These are phyloP conservation scores for Coniochaeta sp. DNA, from an alignment of 2,329 filamentous ascomycete species.

Conservation along the genomic window DNA sequence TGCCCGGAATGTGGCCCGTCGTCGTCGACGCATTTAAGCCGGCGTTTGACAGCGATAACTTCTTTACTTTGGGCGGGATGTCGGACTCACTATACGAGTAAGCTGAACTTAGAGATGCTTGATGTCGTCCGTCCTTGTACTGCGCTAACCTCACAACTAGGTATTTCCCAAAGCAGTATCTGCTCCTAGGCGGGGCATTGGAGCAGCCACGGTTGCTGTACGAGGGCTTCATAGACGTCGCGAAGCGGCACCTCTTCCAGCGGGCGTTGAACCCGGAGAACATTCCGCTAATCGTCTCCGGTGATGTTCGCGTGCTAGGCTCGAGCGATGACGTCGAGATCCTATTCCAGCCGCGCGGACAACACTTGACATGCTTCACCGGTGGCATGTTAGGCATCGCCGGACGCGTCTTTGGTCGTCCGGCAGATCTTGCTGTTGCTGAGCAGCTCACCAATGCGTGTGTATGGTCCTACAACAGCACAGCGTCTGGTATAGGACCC, in stretches of 20 bases:
- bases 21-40: conserved; percentile 44
- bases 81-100: conserved; percentile 58
- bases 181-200: conserved; percentile 4
- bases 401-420: conserved; percentile 48
- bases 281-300: conserved; percentile 38
- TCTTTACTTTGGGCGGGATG: conserved; percentile 48
- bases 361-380: conserved; percentile 55
- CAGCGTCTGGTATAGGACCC: conserved; percentile 51
- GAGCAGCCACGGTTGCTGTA: conserved; percentile 19
- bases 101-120: conserved; percentile 26
- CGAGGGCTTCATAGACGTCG: conserved; percentile 18
- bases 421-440: conserved; percentile 48
- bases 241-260: conserved; percentile 32
- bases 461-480: conserved; percentile 54
- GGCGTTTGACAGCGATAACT: conserved; percentile 45
- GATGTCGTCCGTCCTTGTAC: not conserved
- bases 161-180: conserved; percentile 52
- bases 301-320: conserved; percentile 27
- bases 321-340: conserved; percentile 11
- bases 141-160: not conserved
- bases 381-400: conserved; percentile 60
- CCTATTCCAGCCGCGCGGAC: conserved; percentile 25
- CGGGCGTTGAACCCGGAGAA: conserved; percentile 24
- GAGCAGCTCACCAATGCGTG: conserved; percentile 55
- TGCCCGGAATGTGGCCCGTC: conserved; percentile 58